Evolutionary conservation across 2,329 filamentous ascomycete species (phyloP), one percentile per base, ranked within the genome.

Genomic region (Teratosphaeria nubilosa): DNA sequence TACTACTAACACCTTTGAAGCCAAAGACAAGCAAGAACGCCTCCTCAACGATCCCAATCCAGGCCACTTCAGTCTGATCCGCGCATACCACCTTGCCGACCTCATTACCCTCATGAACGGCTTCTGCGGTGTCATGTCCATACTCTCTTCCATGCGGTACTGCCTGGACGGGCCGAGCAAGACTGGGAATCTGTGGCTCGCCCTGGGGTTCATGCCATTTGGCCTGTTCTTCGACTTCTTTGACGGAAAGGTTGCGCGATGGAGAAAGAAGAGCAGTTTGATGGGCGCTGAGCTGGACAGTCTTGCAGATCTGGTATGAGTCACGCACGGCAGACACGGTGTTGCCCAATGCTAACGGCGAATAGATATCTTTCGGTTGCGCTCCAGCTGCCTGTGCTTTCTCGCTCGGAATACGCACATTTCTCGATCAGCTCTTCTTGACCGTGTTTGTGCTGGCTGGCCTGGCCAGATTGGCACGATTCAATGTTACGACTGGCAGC

Each of bases 211-310:
- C 74, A 88, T 97, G 74, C 92, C 92, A 0, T 89, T 96, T 60
- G 91, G 91, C 5, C 79, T 97, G 13, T 96, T 97, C 78, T 97
- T 97, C 74, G 94, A 99, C 75, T 95, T 96, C 71, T 90, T 97
- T 81, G 94, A 99, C 74, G 94, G 94, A 70, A 94, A 91, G 72
- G 91, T 99, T 58, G 94, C 94, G 63, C 82, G 94, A 64, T 97
- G 94, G 94, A 85, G 94, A 72, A 87, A 90, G 77, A 99, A 96
- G 86, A 94, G 90, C 69, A 95, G 89, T 68, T 80, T 99, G 72
- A 97, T 99, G 92, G 94, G 94, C 13, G 92, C 96, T 75, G 94
- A 99, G 75, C 79, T 99, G 58, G 94, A 99, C 74, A 97, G 92
- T 6, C 80, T 99, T 53, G 94, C 94, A 57, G 94, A 99, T 73